Conservation (phyloP, 257 asterid species). For the Jacaranda mimosifolia region DNA sequence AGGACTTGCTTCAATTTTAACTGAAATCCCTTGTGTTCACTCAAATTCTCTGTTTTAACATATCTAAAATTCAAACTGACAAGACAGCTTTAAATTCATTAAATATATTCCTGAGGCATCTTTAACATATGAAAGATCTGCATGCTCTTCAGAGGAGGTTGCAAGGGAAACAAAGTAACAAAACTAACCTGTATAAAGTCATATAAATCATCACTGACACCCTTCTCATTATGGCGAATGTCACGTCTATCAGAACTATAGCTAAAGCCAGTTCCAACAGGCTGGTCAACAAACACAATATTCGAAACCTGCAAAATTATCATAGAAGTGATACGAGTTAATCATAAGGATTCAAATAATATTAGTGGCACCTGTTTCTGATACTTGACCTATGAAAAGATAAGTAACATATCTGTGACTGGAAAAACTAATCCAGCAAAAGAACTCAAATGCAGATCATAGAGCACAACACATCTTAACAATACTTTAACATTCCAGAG, state of each 20-base stretch:
- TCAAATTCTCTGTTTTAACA: constrained; percentile 1
- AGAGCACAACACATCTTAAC: constrained; percentile 13
- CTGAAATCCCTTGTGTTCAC: neutral
- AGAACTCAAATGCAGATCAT: constrained; percentile 4
- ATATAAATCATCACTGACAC: constrained; percentile 90
- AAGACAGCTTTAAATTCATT: neutral
- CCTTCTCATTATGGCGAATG: constrained; percentile 83
- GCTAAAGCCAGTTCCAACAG: constrained; percentile 98
- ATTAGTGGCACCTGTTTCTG: constrained; percentile 2
- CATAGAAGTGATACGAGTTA: constrained; percentile 29
- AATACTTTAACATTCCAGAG: neutral
- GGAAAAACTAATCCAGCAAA: constrained; percentile 13
- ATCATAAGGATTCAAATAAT: constrained; percentile 8
- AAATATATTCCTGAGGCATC: neutral
- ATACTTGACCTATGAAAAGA: constrained; percentile 3
- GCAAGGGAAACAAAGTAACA: constrained; percentile 23
- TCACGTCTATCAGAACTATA: constrained; percentile 85
- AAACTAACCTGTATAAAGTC: constrained; percentile 88
- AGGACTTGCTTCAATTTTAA: neutral
- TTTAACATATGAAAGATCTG: constrained; percentile 16
- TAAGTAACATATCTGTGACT: neutral
- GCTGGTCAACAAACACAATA: constrained; percentile 94
- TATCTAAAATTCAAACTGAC: constrained; percentile 12
- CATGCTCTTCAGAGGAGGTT: constrained; percentile 21
- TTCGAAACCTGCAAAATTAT: constrained; percentile 79